These are phyloP conservation scores for Candida odintsovae DNA, from an alignment of 805 yeast species.

Conservation along the genomic window DNA sequence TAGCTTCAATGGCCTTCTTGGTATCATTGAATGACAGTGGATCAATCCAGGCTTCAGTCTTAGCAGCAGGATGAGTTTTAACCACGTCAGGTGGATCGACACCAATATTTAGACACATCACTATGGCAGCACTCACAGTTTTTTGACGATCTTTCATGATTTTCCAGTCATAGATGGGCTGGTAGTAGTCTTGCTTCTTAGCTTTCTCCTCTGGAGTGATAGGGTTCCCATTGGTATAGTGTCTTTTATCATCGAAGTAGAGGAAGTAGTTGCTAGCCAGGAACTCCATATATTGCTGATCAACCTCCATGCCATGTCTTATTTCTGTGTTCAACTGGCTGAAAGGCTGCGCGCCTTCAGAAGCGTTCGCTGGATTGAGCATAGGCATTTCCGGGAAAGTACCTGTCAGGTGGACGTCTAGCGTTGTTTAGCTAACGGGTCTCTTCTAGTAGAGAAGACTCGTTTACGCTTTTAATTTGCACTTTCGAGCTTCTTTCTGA, in stretches of 20 bases:
- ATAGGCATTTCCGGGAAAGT: not conserved
- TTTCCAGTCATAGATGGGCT: constrained; percentile 86
- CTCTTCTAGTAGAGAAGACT: not conserved
- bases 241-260: constrained; percentile 89
- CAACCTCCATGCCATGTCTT: constrained; percentile 67
- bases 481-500: not conserved
- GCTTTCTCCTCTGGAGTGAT: constrained; percentile 46
- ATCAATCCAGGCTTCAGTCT: constrained; percentile 89
- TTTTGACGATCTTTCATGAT: constrained; percentile 83
- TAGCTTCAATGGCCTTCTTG: constrained; percentile 84
- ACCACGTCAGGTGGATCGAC: constrained; percentile 97
- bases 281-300: constrained; percentile 48
- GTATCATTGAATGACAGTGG: constrained; percentile 78
- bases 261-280: constrained; percentile 67
- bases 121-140: constrained; percentile 89
- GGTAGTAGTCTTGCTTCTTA: constrained; percentile 45
- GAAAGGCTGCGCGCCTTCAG: constrained; percentile 8
- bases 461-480: not conserved
- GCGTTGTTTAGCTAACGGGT: not conserved
- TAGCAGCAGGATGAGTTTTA: constrained; percentile 90
- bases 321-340: constrained; percentile 46
- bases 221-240: constrained; percentile 85
- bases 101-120: constrained; percentile 85
- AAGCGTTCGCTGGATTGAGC: not conserved
- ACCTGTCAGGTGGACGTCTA: not conserved